A percentile compares a stretch with the other conserved stretches of the same genome.
phyloP scores from a whole-genome alignment of 169 alveolate species.

The Cryptosporidium xiaoi region DNA sequence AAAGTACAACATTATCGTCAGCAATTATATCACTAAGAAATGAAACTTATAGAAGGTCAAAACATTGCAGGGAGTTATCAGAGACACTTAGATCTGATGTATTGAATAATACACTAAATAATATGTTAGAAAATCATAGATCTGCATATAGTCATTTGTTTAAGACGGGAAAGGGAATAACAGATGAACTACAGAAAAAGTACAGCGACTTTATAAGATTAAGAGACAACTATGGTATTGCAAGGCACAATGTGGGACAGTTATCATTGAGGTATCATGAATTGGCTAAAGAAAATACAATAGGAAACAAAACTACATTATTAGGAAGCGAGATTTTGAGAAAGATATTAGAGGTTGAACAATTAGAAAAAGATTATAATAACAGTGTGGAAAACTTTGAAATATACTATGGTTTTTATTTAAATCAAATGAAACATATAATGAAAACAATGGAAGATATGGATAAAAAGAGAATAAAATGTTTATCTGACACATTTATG shows the following conservation, averaged over 20 bases:
- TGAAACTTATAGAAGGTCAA: constrained; percentile 60
- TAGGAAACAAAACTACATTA: constrained; percentile 19
- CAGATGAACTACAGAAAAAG: constrained; percentile 37
- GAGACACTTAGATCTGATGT: constrained; percentile 63
- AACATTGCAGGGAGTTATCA: constrained; percentile 61
- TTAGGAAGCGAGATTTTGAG: constrained; percentile 28
- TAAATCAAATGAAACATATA: constrained; percentile 48
- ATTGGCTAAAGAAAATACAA: background rate
- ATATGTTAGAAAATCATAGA: constrained; percentile 52
- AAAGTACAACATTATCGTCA: constrained; percentile 46
- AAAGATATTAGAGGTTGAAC: constrained; percentile 13
- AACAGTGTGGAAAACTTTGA: constrained; percentile 47
- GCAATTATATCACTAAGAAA: constrained; percentile 57
- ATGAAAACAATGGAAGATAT: constrained; percentile 56
- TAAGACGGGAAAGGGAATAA: constrained; percentile 27
- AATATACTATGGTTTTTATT: constrained; percentile 32
- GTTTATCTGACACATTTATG: constrained; percentile 66
- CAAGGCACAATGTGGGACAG: constrained; percentile 56
- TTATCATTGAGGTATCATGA: constrained; percentile 43
- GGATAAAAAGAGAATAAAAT: constrained; percentile 65
- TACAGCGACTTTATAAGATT: constrained; percentile 23
- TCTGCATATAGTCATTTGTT: constrained; percentile 36
- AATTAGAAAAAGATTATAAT: constrained; percentile 41
- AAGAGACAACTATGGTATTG: constrained; percentile 63
- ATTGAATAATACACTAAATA: constrained; percentile 35